Evolutionary conservation across 2,329 filamentous ascomycete species (phyloP).

Genomic region (Epichloe baconii): DNA sequence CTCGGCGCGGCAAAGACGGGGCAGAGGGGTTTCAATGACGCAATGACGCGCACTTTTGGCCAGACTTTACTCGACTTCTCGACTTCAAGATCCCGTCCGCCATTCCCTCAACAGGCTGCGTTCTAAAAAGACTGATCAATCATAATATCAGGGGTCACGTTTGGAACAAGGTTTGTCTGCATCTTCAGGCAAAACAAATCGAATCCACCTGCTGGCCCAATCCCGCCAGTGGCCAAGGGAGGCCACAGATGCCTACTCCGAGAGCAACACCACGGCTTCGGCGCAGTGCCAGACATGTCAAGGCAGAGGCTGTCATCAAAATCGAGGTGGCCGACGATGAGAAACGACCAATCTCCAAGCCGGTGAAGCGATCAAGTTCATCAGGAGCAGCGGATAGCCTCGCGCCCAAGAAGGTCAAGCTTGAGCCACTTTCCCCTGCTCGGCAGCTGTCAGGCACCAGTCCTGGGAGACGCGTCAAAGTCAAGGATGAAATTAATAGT

Average conservation of each 20-base stretch:
- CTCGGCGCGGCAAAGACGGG: too few species aligned
- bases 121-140: too few species aligned
- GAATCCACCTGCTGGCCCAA: not conserved
- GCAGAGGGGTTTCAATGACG: too few species aligned
- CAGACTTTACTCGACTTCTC: too few species aligned
- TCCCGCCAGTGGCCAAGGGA: not conserved
- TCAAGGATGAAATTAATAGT: not conserved
- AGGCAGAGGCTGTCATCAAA: not conserved
- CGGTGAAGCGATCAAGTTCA: conserved; percentile 15
- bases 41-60: too few species aligned
- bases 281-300: conserved; percentile 4
- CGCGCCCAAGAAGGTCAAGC: conserved; percentile 5
- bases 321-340: not conserved
- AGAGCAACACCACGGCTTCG: not conserved
- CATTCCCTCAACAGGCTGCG: too few species aligned
- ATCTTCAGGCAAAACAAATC: too few species aligned
- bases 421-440: not conserved
- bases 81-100: too few species aligned
- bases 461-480: not conserved
- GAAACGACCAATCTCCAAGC: not conserved
- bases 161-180: too few species aligned
- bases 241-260: not conserved
- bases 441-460: not conserved
- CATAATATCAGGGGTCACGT: too few species aligned
- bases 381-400: conserved; percentile 6